phyloP scores from a whole-genome alignment of 1,284 basidiomycete genomes.

The Microbotryum scabiosae region DNA sequence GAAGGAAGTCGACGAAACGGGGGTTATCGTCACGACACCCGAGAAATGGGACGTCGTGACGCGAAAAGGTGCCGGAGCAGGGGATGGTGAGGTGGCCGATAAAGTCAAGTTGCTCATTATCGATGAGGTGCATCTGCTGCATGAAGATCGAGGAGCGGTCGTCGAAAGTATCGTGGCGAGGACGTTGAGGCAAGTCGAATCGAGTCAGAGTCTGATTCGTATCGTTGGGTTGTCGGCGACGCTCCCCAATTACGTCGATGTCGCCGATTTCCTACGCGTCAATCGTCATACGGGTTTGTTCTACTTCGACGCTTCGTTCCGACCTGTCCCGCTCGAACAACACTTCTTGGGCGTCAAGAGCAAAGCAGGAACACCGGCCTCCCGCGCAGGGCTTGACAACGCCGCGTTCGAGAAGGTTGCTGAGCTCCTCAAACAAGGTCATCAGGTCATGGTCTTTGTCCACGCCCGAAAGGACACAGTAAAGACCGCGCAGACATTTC shows the following conservation, averaged over 20 bases:
- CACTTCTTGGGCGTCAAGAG: slow-evolving; percentile 94
- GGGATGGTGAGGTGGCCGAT: slow-evolving; percentile 69
- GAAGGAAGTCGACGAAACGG: slow-evolving; percentile 87
- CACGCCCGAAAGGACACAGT: slow-evolving; percentile 98
- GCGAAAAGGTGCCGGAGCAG: slow-evolving; percentile 90
- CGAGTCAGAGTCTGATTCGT: slow-evolving; percentile 92
- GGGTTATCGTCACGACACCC: slow-evolving; percentile 97
- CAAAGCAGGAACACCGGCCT: slow-evolving; percentile 66
- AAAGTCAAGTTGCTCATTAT: slow-evolving; percentile 92
- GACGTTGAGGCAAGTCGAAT: slow-evolving; percentile 88
- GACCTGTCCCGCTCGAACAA: slow-evolving; percentile 93
- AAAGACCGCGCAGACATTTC: slow-evolving; percentile 76
- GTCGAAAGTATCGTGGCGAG: slow-evolving; percentile 98
- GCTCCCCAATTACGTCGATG: slow-evolving; percentile 93
- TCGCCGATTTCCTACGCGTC: slow-evolving; percentile 89
- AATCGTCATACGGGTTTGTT: slow-evolving; percentile 86
- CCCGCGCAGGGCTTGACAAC: slow-evolving; percentile 79
- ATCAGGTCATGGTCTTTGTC: slow-evolving; percentile 99
- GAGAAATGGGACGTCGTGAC: slow-evolving; percentile 99
- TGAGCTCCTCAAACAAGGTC: slow-evolving; percentile 71
- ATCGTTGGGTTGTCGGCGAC: slow-evolving; percentile 98
- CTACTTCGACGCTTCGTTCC: slow-evolving; percentile 96
- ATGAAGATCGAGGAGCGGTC: slow-evolving; percentile 96
- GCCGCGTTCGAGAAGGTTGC: slow-evolving; percentile 87
- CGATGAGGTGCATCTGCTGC: slow-evolving; percentile 94